Conservation (phyloP, 805 yeast species). For the Metschnikowia reukaufii region DNA sequence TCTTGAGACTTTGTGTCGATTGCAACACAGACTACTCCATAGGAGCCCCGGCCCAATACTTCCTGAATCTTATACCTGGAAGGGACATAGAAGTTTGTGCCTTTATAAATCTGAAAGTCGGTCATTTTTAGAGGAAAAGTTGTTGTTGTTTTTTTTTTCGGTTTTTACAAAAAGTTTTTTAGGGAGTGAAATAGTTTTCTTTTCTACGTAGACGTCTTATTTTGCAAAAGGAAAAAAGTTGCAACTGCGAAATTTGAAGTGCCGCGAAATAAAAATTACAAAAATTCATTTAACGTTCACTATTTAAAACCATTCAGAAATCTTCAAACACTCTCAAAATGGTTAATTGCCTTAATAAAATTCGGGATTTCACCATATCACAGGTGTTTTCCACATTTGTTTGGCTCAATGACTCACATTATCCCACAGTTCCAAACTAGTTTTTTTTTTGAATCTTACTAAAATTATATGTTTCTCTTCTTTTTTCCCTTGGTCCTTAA, state of each 20-base stretch:
- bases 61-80: constrained; percentile 55
- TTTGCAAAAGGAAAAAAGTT: constrained; percentile 2
- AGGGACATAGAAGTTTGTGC: constrained; percentile 57
- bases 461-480: too few species aligned
- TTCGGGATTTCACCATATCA: too few species aligned
- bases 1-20: constrained; percentile 42
- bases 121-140: constrained; percentile 9
- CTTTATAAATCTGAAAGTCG: constrained; percentile 18
- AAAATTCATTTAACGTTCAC: background rate
- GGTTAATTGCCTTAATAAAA: too few species aligned
- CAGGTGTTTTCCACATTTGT: too few species aligned
- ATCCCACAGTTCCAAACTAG: too few species aligned
- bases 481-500: too few species aligned
- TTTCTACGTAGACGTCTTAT: background rate
- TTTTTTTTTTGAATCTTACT: too few species aligned
- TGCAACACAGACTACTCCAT: constrained; percentile 84
- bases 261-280: background rate
- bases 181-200: background rate
- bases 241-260: background rate
- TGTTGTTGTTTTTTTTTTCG: background rate
- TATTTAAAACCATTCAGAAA: too few species aligned
- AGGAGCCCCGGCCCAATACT: constrained; percentile 79
- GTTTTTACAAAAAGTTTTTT: background rate
- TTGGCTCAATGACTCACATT: too few species aligned
- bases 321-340: too few species aligned